A percentile compares a stretch with the other conserved stretches of the same genome.
Conservation (phyloP, 2,329 filamentous ascomycete genomes). For the Cordyceps militaris region DNA sequence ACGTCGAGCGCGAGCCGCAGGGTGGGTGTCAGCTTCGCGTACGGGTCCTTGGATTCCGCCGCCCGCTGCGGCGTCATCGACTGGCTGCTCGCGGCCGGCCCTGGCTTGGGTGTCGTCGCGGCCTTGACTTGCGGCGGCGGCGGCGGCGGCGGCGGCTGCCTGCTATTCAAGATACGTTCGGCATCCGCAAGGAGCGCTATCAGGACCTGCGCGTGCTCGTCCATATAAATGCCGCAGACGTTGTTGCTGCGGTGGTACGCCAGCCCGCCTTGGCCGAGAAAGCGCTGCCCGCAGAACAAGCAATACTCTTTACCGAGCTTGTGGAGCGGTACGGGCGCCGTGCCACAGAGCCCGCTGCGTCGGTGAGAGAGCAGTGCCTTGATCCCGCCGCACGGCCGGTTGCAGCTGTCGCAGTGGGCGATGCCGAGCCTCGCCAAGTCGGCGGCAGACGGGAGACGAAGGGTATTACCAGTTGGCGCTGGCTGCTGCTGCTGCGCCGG, state of each 20-base stretch:
- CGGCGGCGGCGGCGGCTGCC: not conserved
- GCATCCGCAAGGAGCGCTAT: not conserved
- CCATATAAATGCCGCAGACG: conserved; percentile 39
- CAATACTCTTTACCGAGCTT: conserved; percentile 31
- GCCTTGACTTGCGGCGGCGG: not conserved
- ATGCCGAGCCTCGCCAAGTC: not conserved
- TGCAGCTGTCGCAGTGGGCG: conserved; percentile 19
- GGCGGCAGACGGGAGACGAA: not conserved
- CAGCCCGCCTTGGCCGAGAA: conserved; percentile 34
- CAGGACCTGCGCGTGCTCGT: conserved; percentile 9
- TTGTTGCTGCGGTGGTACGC: conserved; percentile 37
- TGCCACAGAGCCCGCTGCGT: conserved; percentile 21
- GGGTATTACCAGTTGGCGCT: not conserved
- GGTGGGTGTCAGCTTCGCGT: not conserved
- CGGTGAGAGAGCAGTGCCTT: conserved; percentile 26
- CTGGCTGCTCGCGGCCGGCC: not conserved
- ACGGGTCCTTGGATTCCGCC: conserved; percentile 2
- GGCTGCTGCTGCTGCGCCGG: not conserved
- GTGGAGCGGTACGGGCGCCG: conserved; percentile 13
- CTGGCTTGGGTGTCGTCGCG: not conserved
- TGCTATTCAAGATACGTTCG: not conserved
- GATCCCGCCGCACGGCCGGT: conserved; percentile 28
- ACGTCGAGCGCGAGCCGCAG: conserved; percentile 18
- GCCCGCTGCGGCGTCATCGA: too few relatives aligned
- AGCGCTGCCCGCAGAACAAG: conserved; percentile 37